phyloP scores from a whole-genome alignment of 306 rosid genomes.

The Fagus sylvatica region DNA sequence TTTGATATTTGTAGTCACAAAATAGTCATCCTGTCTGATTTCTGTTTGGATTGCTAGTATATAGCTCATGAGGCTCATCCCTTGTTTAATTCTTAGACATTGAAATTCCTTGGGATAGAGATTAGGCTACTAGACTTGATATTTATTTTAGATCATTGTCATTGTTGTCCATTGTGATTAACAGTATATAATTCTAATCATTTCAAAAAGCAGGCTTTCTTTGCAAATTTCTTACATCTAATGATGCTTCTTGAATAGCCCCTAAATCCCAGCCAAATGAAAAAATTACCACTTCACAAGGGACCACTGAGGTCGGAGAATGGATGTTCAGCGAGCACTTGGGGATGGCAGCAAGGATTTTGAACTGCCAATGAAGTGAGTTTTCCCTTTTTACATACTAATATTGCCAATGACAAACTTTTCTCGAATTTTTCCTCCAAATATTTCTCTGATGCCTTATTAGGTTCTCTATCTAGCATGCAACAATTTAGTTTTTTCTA shows the following conservation, averaged over 20 bases:
- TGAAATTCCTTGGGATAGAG: not conserved
- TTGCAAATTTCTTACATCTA: too few relatives aligned
- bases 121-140: not conserved
- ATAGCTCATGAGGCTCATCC: not conserved
- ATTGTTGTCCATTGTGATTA: not conserved
- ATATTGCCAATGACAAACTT: conserved; percentile 3
- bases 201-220: too few relatives aligned
- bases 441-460: conserved; percentile 12
- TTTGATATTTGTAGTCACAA: not conserved
- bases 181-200: not conserved
- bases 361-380: conserved; percentile 78
- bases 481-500: conserved; percentile 13
- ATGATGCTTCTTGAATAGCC: too few relatives aligned
- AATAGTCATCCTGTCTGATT: not conserved
- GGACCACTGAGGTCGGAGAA: conserved; percentile 73
- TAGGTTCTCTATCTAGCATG: conserved; percentile 7
- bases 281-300: conserved; percentile 70
- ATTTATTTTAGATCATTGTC: not conserved
- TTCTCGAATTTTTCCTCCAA: not conserved
- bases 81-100: not conserved
- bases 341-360: conserved; percentile 92
- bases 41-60: not conserved
- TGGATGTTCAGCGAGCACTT: conserved; percentile 67
- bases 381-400: conserved; percentile 15
- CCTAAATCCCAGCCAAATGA: conserved; percentile 63